Conservation (phyloP, 805 yeast genomes). For the Metschnikowia reukaufii region DNA sequence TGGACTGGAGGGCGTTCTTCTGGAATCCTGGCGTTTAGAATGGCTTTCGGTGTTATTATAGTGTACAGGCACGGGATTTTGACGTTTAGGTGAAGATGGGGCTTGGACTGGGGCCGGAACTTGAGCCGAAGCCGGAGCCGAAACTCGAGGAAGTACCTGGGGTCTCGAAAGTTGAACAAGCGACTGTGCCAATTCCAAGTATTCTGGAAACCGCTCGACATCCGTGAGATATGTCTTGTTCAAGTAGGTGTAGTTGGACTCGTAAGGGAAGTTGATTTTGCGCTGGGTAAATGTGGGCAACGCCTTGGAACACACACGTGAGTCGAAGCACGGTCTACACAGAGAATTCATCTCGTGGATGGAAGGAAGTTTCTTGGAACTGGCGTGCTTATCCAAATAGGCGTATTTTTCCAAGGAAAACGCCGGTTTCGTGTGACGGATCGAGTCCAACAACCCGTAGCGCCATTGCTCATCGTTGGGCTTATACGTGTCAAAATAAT, state of each 20-base stretch:
- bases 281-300: conserved; percentile 25
- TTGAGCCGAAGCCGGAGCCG: background rate
- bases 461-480: conserved; percentile 48
- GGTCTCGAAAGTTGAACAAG: conserved; percentile 35
- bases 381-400: conserved; percentile 1
- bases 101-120: background rate
- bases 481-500: conserved; percentile 45
- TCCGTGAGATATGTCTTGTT: conserved; percentile 49
- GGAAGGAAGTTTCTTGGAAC: conserved; percentile 12
- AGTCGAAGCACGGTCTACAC: conserved; percentile 37
- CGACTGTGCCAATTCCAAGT: conserved; percentile 47
- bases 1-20: too few species aligned
- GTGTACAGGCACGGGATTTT: too few species aligned
- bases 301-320: conserved; percentile 34
- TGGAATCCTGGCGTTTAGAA: too few species aligned
- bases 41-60: too few species aligned
- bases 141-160: background rate
- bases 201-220: conserved; percentile 48
- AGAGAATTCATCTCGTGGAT: conserved; percentile 12
- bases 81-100: too few species aligned
- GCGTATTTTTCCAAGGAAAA: conserved; percentile 10
- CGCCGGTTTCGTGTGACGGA: conserved; percentile 25
- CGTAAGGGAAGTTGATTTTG: conserved; percentile 52
- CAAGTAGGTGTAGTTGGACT: conserved; percentile 52
- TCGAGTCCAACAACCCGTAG: conserved; percentile 39